Conservation (phyloP, 495 filamentous ascomycete genomes). For the Penicillium malachiteum region DNA sequence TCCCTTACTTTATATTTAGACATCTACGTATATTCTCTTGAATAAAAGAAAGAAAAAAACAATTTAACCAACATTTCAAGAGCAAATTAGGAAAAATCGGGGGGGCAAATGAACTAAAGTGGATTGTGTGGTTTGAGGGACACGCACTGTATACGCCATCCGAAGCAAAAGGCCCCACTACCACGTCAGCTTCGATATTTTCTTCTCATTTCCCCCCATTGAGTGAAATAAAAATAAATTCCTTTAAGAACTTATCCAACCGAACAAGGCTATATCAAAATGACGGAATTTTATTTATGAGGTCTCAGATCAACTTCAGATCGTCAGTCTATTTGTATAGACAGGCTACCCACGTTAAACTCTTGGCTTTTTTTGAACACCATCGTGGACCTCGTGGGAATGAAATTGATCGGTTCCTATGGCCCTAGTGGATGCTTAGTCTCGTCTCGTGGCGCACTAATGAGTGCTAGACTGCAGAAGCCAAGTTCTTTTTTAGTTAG, state of each 20-base stretch:
- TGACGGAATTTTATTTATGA: not conserved
- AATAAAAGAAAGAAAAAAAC: too few relatives aligned
- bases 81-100: too few relatives aligned
- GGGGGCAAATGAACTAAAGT: slow-evolving; percentile 1
- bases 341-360: too few relatives aligned
- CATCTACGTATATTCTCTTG: too few relatives aligned
- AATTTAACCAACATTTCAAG: too few relatives aligned
- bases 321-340: too few relatives aligned
- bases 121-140: not conserved
- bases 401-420: not conserved
- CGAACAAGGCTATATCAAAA: too few relatives aligned
- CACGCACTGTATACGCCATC: slow-evolving; percentile 23
- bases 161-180: slow-evolving; percentile 20
- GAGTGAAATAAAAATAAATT: not conserved
- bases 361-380: too few relatives aligned
- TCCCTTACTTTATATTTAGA: too few relatives aligned
- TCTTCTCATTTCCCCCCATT: not conserved
- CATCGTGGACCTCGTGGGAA: too few relatives aligned
- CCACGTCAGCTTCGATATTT: slow-evolving; percentile 21
- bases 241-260: not conserved
- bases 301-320: too few relatives aligned
- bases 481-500: slow-evolving; percentile 13
- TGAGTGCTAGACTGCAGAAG: slow-evolving; percentile 15
- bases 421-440: not conserved
- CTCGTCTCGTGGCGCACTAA: slow-evolving; percentile 11